A percentile compares a stretch with the other conserved stretches of the same genome.
Conservation (phyloP, 1,139 yeast species). For the Hyphopichia pseudoburtonii region DNA sequence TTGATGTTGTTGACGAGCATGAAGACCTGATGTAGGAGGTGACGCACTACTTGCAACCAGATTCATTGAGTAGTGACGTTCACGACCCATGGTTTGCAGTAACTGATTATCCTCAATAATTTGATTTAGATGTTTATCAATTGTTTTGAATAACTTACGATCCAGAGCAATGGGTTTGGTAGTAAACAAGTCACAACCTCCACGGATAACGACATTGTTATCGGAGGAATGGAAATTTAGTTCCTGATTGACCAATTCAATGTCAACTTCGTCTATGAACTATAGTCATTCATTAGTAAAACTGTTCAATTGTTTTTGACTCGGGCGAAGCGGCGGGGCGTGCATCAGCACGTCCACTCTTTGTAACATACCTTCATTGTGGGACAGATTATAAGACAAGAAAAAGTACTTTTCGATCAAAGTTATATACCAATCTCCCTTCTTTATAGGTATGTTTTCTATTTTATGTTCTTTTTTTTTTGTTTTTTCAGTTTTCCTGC, state of each 20-base stretch:
- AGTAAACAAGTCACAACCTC: conserved; percentile 93
- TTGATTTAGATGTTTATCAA: conserved; percentile 77
- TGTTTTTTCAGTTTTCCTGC: too few relatives aligned
- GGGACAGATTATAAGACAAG: background rate
- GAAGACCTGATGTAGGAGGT: conserved; percentile 17
- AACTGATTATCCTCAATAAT: conserved; percentile 57
- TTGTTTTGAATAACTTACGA: conserved; percentile 79
- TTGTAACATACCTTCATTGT: conserved; percentile 19
- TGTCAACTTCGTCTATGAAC: conserved; percentile 91
- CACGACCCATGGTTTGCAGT: conserved; percentile 42
- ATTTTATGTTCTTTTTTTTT: too few relatives aligned
- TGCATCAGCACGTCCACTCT: too few relatives aligned
- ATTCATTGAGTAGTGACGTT: conserved; percentile 37
- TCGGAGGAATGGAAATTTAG: conserved; percentile 87
- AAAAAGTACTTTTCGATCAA: background rate
- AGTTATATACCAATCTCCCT: background rate
- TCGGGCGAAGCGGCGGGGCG: too few relatives aligned
- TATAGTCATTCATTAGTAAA: conserved; percentile 33
- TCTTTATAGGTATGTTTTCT: too few relatives aligned
- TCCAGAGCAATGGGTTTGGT: conserved; percentile 93
- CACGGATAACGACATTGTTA: conserved; percentile 67
- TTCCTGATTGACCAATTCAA: conserved; percentile 84
- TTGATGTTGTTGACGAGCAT: conserved; percentile 1
- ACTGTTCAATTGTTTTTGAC: too few relatives aligned
- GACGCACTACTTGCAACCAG: conserved; percentile 41